Evolutionary conservation across 495 filamentous ascomycete genomes (phyloP).

Genomic region (Penicillium ucsense): DNA sequence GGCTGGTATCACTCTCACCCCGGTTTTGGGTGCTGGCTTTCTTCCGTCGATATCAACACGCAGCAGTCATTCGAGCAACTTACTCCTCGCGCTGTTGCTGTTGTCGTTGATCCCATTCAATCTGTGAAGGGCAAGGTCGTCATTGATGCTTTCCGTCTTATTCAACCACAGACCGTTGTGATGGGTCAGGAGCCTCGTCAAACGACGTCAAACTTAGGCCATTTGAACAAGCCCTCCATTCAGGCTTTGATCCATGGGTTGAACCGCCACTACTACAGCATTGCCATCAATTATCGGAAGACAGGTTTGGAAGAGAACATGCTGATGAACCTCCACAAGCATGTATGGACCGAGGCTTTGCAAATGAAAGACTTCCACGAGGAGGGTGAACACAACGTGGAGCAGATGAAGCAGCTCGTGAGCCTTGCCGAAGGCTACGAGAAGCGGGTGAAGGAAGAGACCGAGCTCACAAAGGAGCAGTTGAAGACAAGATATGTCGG

Average conservation of each 20-base stretch:
- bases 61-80: slow-evolving; percentile 99
- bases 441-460: slow-evolving; percentile 97
- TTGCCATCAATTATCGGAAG: slow-evolving; percentile 96
- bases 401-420: slow-evolving; percentile 78
- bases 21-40: slow-evolving; percentile 98
- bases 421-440: slow-evolving; percentile 90
- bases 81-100: slow-evolving; percentile 88
- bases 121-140: slow-evolving; percentile 99
- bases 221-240: slow-evolving; percentile 97
- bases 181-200: slow-evolving; percentile 97
- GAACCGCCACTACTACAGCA: slow-evolving; percentile 98
- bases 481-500: slow-evolving; percentile 98
- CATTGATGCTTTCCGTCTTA: slow-evolving; percentile 97
- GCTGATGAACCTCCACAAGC: slow-evolving; percentile 99
- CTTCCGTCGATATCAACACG: slow-evolving; percentile 97
- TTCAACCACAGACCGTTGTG: slow-evolving; percentile 97
- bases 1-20: slow-evolving; percentile 99
- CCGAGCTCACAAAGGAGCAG: slow-evolving; percentile 91
- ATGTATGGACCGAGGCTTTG: slow-evolving; percentile 95
- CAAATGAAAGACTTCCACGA: slow-evolving; percentile 93
- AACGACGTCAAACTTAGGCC: slow-evolving; percentile 93
- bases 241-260: slow-evolving; percentile 98
- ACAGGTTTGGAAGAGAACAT: slow-evolving; percentile 98
- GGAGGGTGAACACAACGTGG: slow-evolving; percentile 74
- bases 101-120: slow-evolving; percentile 97